These are phyloP conservation scores for Syzygium aqueum DNA, from an alignment of 345 rosid species.

Conservation along the genomic window DNA sequence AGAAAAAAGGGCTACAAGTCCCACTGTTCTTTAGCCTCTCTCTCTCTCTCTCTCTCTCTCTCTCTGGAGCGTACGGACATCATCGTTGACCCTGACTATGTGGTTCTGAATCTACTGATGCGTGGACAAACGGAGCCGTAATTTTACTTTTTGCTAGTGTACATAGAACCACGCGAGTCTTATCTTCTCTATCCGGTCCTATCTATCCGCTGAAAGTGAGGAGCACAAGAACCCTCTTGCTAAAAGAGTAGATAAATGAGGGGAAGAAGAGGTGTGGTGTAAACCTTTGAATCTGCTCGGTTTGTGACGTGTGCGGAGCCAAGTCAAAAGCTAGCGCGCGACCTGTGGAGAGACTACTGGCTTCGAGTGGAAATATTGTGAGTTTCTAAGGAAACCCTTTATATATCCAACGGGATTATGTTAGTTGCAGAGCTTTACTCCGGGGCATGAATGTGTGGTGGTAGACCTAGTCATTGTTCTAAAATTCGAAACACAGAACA, in stretches of 20 bases:
- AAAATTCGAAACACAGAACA: not conserved
- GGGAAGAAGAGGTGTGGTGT: not conserved
- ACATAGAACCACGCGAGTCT: not conserved
- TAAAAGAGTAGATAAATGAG: not conserved
- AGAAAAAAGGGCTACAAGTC: not conserved
- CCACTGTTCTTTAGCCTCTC: not conserved
- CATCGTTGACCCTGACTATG: slow-evolving; percentile 2
- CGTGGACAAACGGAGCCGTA: not conserved
- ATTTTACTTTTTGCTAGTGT: not conserved
- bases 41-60: not conserved
- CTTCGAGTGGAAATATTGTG: not conserved
- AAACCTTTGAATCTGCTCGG: not conserved
- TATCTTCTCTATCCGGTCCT: not conserved
- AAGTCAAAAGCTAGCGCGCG: not conserved
- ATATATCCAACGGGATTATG: not conserved
- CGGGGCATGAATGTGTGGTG: not conserved
- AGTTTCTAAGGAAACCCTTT: too few species aligned
- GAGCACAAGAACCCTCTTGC: not conserved
- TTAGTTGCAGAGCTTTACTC: not conserved
- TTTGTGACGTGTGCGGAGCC: not conserved
- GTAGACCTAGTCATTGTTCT: not conserved
- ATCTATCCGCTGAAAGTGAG: not conserved
- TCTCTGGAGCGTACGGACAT: not conserved
- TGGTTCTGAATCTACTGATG: not conserved
- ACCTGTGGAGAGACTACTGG: not conserved